Evolutionary conservation across 495 filamentous ascomycete genomes (phyloP).

Genomic region (Penicillium egyptiacum): DNA sequence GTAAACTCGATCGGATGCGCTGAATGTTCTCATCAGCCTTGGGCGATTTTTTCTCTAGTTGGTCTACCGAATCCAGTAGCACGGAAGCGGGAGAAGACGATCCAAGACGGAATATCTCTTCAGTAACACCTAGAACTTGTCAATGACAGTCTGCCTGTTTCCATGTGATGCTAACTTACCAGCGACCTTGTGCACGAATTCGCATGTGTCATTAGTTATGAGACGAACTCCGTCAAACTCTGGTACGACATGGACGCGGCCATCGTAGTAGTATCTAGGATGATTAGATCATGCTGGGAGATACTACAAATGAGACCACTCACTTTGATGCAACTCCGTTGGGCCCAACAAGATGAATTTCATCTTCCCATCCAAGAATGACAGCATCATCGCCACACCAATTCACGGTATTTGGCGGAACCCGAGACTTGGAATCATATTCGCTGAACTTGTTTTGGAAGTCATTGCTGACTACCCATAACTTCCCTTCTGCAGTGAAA

Average conservation of each 20-base stretch:
- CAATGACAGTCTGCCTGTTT: not conserved
- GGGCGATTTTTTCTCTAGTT: slow-evolving; percentile 88
- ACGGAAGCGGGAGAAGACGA: slow-evolving; percentile 86
- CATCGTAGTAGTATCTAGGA: slow-evolving; percentile 80
- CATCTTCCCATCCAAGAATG: slow-evolving; percentile 94
- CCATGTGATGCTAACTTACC: slow-evolving; percentile 34
- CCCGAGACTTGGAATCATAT: slow-evolving; percentile 82
- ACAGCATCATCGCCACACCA: slow-evolving; percentile 98
- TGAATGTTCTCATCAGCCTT: slow-evolving; percentile 98
- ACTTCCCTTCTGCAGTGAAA: slow-evolving; percentile 79
- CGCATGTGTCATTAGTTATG: slow-evolving; percentile 87
- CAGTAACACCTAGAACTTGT: slow-evolving; percentile 59
- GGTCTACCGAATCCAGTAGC: slow-evolving; percentile 85
- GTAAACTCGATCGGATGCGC: slow-evolving; percentile 79
- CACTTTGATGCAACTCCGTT: slow-evolving; percentile 71
- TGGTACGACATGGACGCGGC: slow-evolving; percentile 81
- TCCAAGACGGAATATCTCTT: slow-evolving; percentile 84
- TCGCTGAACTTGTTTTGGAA: slow-evolving; percentile 91
- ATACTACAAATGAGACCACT: slow-evolving; percentile 9
- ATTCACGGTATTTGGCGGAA: slow-evolving; percentile 80
- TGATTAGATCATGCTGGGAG: slow-evolving; percentile 14
- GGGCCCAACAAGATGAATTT: slow-evolving; percentile 92
- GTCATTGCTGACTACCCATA: slow-evolving; percentile 92
- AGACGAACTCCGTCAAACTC: slow-evolving; percentile 87
- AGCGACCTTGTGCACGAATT: slow-evolving; percentile 92